phyloP scores from a whole-genome alignment of 2,329 filamentous ascomycete genomes.

The Sporothrix luriei region DNA sequence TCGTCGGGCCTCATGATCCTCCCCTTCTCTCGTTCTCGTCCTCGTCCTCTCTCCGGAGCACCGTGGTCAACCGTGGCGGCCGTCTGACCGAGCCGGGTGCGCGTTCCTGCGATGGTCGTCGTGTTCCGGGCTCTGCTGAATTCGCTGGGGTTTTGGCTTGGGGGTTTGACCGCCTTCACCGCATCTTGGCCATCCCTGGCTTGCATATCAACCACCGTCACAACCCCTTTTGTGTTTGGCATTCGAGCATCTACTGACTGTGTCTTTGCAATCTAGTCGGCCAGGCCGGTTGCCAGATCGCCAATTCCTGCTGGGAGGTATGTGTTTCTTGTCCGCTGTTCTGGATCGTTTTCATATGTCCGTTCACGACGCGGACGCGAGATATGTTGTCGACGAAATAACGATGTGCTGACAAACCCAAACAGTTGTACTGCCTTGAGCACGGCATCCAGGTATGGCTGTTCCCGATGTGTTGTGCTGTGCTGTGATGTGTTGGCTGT shows the following conservation, averaged over 20 bases:
- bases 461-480: slow-evolving; percentile 29
- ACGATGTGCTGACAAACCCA: slow-evolving; percentile 28
- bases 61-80: neutral
- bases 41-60: slow-evolving; percentile 36
- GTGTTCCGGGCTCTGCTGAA: neutral
- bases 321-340: slow-evolving; percentile 45
- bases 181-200: slow-evolving; percentile 22
- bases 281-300: slow-evolving; percentile 99
- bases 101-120: neutral
- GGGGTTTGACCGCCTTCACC: slow-evolving; percentile 33
- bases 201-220: neutral
- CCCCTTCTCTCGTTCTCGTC: slow-evolving; percentile 43
- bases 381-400: neutral
- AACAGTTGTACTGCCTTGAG: slow-evolving; percentile 98
- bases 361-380: neutral
- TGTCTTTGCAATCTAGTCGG: slow-evolving; percentile 69
- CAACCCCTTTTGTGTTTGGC: neutral
- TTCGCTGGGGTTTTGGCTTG: slow-evolving; percentile 10
- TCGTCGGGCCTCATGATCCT: slow-evolving; percentile 23
- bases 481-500: slow-evolving; percentile 22
- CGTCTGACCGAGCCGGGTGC: neutral
- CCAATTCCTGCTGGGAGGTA: slow-evolving; percentile 99
- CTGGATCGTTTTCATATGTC: no score
- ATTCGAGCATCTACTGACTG: slow-evolving; percentile 50
- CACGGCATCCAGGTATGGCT: slow-evolving; percentile 92